Conservation (phyloP, 2,329 filamentous ascomycete species). For the Penicillium sp. region DNA sequence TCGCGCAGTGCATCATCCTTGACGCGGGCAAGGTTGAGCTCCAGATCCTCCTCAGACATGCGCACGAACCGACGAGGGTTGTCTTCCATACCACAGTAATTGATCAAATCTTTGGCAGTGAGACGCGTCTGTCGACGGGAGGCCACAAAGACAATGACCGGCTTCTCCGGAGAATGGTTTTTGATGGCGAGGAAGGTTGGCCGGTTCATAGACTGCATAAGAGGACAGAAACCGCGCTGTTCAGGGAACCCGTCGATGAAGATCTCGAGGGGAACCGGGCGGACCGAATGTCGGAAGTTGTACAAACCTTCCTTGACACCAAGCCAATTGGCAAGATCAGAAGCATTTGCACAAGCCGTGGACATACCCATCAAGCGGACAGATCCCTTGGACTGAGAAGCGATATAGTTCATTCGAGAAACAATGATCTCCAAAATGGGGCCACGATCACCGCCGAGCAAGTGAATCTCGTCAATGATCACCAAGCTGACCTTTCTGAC, state of each 20-base stretch:
- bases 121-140: conserved; percentile 92
- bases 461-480: conserved; percentile 97
- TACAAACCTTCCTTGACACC: conserved; percentile 94
- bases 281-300: conserved; percentile 96
- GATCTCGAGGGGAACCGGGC: conserved; percentile 91
- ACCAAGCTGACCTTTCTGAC: conserved; percentile 93
- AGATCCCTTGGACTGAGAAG: conserved; percentile 83
- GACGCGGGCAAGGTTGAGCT: conserved; percentile 81
- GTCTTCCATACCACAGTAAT: conserved; percentile 97
- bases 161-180: conserved; percentile 92
- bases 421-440: conserved; percentile 98
- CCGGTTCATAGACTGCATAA: conserved; percentile 99
- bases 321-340: conserved; percentile 92
- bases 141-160: conserved; percentile 96
- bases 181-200: conserved; percentile 97
- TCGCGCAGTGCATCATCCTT: conserved; percentile 93
- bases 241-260: conserved; percentile 98
- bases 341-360: conserved; percentile 94
- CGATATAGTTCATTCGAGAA: conserved; percentile 95
- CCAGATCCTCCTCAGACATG: conserved; percentile 93
- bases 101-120: conserved; percentile 94
- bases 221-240: conserved; percentile 87
- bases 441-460: conserved; percentile 93
- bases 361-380: conserved; percentile 98
- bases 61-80: conserved; percentile 89